Base-by-base conservation (phyloP, 2,329 filamentous ascomycete genomes). In the Diplodia mutila region DNA sequence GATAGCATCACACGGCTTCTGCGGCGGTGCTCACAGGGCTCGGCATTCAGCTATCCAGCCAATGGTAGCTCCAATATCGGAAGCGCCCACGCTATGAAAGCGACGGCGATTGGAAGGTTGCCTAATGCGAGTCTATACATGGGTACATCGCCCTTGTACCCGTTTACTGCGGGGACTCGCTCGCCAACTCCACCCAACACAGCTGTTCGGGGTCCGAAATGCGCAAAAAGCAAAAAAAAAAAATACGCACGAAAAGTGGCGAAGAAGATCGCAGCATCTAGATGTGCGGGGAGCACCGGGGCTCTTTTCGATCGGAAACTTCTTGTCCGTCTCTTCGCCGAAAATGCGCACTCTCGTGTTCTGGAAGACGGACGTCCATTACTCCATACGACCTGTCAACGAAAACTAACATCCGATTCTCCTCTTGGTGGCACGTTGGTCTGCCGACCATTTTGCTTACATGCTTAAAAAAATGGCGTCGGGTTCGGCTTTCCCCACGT, bases 121-220 rank as follows among this genome's bases (percentile, higher is more conserved):
- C 18, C 29, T 37, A 29, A 18, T 59, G 54, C 54, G 46, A 14
- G 29, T 57, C 53, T 23, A 29, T 23, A 37, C 42, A 16, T 25
- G 57, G 25, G 57, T 61, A 61, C 57, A 48, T 61, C 25, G 29
- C 18, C 57, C 57, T 34, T 61, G 57, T 61, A 61, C 18, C 57
- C 25, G n/a, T 61, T 14, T 49, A 42, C 57, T 48, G 42, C 46
- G 59, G 46, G 27, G 14, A 16, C 25, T 32, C 18, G 16, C 27
- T 49, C 42, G 8, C 57, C 39, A 49, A 3, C 18, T 49, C 39
- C 25, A 16, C 34, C 39, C 25, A 21, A n/a, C 25, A 48, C 9
- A 11, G 9, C 27, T 23, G 18, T 59, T 29, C 27, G 23, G 57
- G 42, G 18, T 37, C 59, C 57, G 39, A 49, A 34, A 46, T 25